Percentiles rank a stretch among this genome's conserved stretches.
Conservation (phyloP, 805 yeast genomes). For the Teunomyces panamensis region DNA sequence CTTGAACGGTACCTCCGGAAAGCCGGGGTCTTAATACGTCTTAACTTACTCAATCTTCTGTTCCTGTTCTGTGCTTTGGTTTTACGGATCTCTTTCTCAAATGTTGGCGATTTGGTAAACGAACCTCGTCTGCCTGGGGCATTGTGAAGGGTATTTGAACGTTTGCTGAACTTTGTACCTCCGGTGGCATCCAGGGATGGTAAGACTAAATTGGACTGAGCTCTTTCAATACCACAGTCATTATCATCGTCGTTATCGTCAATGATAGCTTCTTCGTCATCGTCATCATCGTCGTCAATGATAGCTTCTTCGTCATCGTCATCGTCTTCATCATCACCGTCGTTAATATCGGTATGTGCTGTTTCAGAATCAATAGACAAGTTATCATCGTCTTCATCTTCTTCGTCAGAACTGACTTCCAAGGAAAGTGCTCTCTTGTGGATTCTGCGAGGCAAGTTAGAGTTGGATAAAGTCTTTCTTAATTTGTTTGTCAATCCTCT, state of each 20-base stretch:
- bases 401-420: constrained; percentile 1
- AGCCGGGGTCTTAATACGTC: constrained; percentile 10
- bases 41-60: constrained; percentile 6
- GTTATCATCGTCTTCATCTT: constrained; percentile 9
- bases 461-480: constrained; percentile 18
- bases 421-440: constrained; percentile 1
- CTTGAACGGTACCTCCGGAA: constrained; percentile 9
- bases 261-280: constrained; percentile 10
- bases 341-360: constrained; percentile 5
- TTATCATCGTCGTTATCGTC: constrained; percentile 13
- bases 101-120: constrained; percentile 42
- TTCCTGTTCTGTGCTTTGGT: constrained; percentile 2
- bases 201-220: constrained; percentile 32
- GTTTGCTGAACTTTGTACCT: constrained; percentile 34
- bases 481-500: constrained; percentile 12
- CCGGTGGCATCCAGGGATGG: constrained; percentile 32
- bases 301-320: constrained; percentile 14
- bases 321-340: constrained; percentile 11
- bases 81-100: constrained; percentile 35
- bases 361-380: constrained; percentile 10
- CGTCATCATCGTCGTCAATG: constrained; percentile 17
- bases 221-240: constrained; percentile 14
- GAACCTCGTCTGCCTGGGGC: constrained; percentile 13
- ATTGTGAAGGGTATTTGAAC: constrained; percentile 51
- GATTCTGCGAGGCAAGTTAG: constrained; percentile 2